phyloP scores from a whole-genome alignment of 495 filamentous ascomycete species.

The Tuber melanosporum region DNA sequence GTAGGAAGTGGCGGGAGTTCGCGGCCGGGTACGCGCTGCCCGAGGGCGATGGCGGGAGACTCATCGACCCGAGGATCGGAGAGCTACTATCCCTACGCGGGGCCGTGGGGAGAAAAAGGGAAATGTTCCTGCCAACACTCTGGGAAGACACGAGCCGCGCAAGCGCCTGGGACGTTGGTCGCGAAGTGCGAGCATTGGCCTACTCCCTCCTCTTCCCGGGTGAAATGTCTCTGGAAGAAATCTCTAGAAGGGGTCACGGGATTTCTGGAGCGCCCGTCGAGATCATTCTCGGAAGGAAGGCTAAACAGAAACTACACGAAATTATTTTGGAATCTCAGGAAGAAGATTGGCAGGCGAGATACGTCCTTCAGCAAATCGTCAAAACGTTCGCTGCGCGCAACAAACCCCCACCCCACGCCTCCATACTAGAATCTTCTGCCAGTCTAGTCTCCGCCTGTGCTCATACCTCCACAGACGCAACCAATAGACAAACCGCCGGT shows the following conservation, averaged over 20 bases:
- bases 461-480: background rate
- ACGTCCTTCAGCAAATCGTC: conserved; percentile 7
- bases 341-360: conserved; percentile 6
- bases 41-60: background rate
- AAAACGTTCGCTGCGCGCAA: conserved; percentile 7
- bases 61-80: conserved; percentile 28
- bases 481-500: background rate
- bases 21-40: conserved; percentile 19
- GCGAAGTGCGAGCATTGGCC: conserved; percentile 13
- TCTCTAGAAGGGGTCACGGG: conserved; percentile 28
- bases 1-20: conserved; percentile 25
- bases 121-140: conserved; percentile 35
- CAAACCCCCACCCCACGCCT: conserved; percentile 10
- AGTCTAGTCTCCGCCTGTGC: conserved; percentile 1
- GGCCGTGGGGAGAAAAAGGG: background rate
- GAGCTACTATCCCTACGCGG: conserved; percentile 21
- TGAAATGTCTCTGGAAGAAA: conserved; percentile 14
- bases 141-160: conserved; percentile 34
- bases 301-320: background rate
- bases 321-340: background rate
- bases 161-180: conserved; percentile 31
- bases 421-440: conserved; percentile 2
- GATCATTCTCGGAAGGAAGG: background rate
- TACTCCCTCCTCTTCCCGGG: conserved; percentile 29
- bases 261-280: conserved; percentile 15